Percentiles rank a stretch among this genome's conserved stretches.
phyloP scores from a whole-genome alignment of 495 filamentous ascomycete species.

The Talaromyces liani region DNA sequence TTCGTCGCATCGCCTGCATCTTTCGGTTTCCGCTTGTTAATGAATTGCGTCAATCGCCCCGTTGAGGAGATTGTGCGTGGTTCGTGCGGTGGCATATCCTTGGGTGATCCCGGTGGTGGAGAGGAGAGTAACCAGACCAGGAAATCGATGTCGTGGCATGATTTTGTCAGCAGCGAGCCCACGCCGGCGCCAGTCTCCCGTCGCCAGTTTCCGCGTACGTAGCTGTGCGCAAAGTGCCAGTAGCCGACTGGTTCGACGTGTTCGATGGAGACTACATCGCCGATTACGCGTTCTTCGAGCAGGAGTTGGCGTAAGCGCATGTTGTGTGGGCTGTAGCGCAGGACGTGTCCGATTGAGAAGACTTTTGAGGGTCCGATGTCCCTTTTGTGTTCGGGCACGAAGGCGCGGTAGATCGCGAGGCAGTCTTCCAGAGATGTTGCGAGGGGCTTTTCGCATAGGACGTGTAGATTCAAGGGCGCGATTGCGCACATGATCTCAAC shows the following conservation, averaged over 20 bases:
- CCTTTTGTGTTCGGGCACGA: conserved; percentile 19
- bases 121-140: conserved; percentile 67
- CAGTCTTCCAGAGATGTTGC: conserved; percentile 72
- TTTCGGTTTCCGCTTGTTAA: conserved; percentile 60
- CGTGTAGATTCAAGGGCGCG: conserved; percentile 62
- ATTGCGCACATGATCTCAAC: conserved; percentile 66
- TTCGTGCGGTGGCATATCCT: conserved; percentile 50
- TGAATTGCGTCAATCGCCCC: conserved; percentile 61
- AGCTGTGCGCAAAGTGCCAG: conserved; percentile 94
- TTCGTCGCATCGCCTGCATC: conserved; percentile 74
- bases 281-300: conserved; percentile 59
- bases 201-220: conserved; percentile 93
- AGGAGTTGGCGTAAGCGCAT: conserved; percentile 72
- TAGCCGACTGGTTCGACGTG: conserved; percentile 92
- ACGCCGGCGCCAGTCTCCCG: conserved; percentile 51
- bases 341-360: conserved; percentile 76
- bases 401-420: conserved; percentile 57
- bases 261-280: conserved; percentile 79
- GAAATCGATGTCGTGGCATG: conserved; percentile 88
- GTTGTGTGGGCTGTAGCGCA: conserved; percentile 88
- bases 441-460: conserved; percentile 94
- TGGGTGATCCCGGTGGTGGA: conserved; percentile 15
- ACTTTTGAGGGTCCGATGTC: conserved; percentile 16
- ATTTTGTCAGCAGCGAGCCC: conserved; percentile 76
- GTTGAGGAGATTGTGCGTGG: conserved; percentile 65